Base-by-base conservation (phyloP, 257 asterid genomes). In the Eustoma russellianum region DNA sequence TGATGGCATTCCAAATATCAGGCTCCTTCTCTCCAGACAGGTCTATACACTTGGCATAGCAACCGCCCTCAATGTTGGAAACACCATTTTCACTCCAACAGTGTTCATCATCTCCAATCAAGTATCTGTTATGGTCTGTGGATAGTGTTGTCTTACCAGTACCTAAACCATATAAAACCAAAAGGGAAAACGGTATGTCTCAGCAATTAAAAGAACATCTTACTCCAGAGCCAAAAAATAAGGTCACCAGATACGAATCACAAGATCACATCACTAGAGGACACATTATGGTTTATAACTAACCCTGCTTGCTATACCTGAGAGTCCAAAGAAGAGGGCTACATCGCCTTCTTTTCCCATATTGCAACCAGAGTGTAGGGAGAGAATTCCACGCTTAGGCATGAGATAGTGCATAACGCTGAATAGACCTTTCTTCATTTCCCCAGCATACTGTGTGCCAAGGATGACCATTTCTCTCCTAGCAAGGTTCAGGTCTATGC, bases 371-470 rank as follows among this genome's bases (percentile, higher is more conserved):
- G 95, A 89, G 76, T 89, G 97, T 9, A 90, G 67, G 45, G 97
- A 86, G 52, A 90, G 94, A 57, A 90, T 84, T 17, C 72, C 75
- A 5, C 94, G 93, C 81, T 73, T 83, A 53, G 97, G 97, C 97
- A 90, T 90, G 74, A 90, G 93, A 70, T 83, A 90, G 67, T 86
- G 97, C 97, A 90, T 90, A 1, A 90, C 52, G 30, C 97, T 72
- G 77, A 90, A 90, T 33, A 90, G 82, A 3, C 97, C 97, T 66
- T 88, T 88, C 82, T 88, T 88, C 97, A 88, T 88, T 70, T 85
- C 97, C 65, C 97, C 95, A 5, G 97, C 97, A 63, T 86, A 89
- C 63, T 81, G 95, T 35, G 94, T 87, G 33, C 96, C 94, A 13
- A 83, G 86, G 59, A 87, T 87, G 46, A 87, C 89, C 94, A 87